A percentile compares a stretch with the other conserved stretches of the same genome.
Evolutionary conservation across 2,329 filamentous ascomycete genomes (phyloP).

Genomic region (Diaporthe ilicicola): DNA sequence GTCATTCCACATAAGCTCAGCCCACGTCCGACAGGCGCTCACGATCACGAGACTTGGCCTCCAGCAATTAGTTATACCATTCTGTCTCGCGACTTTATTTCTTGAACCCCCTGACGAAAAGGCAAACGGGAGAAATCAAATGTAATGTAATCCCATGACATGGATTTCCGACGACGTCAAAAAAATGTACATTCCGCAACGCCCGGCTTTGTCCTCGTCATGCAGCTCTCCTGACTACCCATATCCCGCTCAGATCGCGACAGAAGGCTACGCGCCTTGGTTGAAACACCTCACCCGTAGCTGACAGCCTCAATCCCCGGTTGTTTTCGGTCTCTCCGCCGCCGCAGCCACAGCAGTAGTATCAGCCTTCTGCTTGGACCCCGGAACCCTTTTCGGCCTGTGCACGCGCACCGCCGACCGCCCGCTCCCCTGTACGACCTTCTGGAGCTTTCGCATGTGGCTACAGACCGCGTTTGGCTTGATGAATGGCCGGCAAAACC

Average conservation of each 20-base stretch:
- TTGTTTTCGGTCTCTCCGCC: not conserved
- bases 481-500: conserved; percentile 4
- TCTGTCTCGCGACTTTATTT: not conserved
- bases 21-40: not conserved
- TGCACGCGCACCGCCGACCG: not conserved
- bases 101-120: not conserved
- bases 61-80: not conserved
- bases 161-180: not conserved
- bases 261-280: not conserved
- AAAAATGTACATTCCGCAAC: not conserved
- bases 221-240: not conserved
- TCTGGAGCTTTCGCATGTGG: not conserved
- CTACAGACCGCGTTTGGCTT: not conserved
- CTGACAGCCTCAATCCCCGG: not conserved
- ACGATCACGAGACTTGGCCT: not conserved
- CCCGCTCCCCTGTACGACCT: not conserved
- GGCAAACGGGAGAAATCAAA: too few relatives aligned
- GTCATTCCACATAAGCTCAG: conserved; percentile 12
- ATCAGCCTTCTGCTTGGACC: not conserved
- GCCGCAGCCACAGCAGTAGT: not conserved
- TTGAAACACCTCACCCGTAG: not conserved
- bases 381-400: not conserved
- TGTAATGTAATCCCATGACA: not conserved
- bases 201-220: not conserved
- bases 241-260: not conserved